Evolutionary conservation across 768 basidiomycete species (phyloP).

Genomic region (Gyrodon lividus): DNA sequence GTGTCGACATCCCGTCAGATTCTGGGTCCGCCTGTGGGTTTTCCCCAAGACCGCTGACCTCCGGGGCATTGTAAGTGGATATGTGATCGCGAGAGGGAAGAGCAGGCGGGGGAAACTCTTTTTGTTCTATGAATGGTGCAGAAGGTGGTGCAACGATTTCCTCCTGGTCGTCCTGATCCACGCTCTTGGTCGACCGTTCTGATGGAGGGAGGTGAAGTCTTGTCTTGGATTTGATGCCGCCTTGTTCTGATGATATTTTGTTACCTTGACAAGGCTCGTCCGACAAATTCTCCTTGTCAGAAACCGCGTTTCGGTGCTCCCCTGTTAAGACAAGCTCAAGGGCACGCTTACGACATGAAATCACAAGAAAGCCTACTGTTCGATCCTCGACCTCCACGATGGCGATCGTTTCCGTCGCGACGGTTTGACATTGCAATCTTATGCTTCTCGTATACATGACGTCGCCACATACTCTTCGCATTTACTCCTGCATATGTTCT

Average conservation of each 20-base stretch:
- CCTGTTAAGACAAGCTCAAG: conserved; percentile 39
- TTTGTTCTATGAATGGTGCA: conserved; percentile 25
- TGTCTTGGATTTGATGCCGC: conserved; percentile 16
- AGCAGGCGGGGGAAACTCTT: conserved; percentile 23
- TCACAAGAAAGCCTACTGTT: conserved; percentile 50
- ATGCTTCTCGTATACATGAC: conserved; percentile 87
- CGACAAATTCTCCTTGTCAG: conserved; percentile 34
- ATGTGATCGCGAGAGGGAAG: conserved; percentile 12
- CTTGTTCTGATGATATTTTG: conserved; percentile 22
- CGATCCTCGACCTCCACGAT: conserved; percentile 56
- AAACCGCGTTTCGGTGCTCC: conserved; percentile 49
- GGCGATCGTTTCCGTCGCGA: conserved; percentile 65
- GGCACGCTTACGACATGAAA: conserved; percentile 2
- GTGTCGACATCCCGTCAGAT: conserved; percentile 9
- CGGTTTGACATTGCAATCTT: conserved; percentile 89
- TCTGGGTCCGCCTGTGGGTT: neutral
- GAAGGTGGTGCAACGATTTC: conserved; percentile 16
- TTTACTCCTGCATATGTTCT: conserved; percentile 84
- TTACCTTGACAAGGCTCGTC: conserved; percentile 30
- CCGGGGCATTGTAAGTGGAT: neutral
- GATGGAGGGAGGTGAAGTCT: conserved; percentile 21
- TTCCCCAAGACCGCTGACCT: conserved; percentile 1
- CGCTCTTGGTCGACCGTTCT: conserved; percentile 12
- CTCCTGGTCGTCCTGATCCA: conserved; percentile 10
- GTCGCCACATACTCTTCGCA: conserved; percentile 89